Conservation (phyloP, 176 grass and related monocot genomes). For the Tillandsia leiboldiana region DNA sequence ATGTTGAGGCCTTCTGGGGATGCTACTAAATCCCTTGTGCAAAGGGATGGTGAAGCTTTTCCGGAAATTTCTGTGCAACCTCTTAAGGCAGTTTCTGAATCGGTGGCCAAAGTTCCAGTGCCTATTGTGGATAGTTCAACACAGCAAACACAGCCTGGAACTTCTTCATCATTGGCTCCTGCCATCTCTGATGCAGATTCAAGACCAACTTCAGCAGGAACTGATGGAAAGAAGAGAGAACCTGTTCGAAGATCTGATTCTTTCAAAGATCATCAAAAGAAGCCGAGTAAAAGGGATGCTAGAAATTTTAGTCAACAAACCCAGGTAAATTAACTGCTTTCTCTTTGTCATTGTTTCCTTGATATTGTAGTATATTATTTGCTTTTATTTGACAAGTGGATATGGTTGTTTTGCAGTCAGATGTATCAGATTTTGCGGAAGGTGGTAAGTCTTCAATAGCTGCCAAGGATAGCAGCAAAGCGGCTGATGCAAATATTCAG, state of each 20-base stretch:
- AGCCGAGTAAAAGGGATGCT: conserved; percentile 27
- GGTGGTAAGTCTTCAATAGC: conserved; percentile 27
- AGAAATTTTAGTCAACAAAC: conserved; percentile 32
- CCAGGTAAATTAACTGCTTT: conserved; percentile 34
- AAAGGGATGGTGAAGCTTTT: conserved; percentile 28
- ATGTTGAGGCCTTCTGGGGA: conserved; percentile 20
- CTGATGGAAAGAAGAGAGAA: conserved; percentile 46
- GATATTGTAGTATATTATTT: conserved; percentile 10
- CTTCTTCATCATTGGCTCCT: neutral
- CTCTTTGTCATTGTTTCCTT: neutral
- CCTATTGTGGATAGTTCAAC: conserved; percentile 22
- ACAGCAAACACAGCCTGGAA: conserved; percentile 21
- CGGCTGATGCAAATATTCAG: conserved; percentile 16
- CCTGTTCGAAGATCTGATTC: conserved; percentile 36
- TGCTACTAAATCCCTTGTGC: conserved; percentile 8
- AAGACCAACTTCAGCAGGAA: conserved; percentile 15
- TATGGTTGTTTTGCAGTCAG: conserved; percentile 38
- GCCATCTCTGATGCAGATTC: conserved; percentile 18
- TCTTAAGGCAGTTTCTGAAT: conserved; percentile 22
- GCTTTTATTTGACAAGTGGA: conserved; percentile 8
- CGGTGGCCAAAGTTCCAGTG: conserved; percentile 8
- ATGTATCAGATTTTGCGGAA: conserved; percentile 29
- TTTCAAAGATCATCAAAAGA: conserved; percentile 59
- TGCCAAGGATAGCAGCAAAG: conserved; percentile 17
- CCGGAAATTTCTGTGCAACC: conserved; percentile 13